These are phyloP conservation scores for Lipomyces yamadae DNA, from an alignment of 805 yeast genomes.

Conservation along the genomic window DNA sequence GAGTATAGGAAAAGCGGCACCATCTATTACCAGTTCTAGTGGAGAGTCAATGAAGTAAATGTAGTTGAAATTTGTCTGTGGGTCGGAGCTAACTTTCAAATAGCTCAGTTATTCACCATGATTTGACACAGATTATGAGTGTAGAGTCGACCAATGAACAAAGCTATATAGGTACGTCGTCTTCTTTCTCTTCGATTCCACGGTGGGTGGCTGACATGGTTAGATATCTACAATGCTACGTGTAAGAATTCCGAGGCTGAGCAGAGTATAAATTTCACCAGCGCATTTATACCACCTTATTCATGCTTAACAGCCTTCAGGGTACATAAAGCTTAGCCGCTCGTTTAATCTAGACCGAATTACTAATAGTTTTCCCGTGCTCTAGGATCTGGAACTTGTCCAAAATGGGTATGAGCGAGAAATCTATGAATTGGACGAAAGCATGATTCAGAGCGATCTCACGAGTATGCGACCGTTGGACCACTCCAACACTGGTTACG, in stretches of 20 bases:
- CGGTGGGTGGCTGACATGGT: neutral
- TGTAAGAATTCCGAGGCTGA: conserved; percentile 18
- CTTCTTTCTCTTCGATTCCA: neutral
- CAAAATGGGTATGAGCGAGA: conserved; percentile 21
- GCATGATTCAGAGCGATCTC: conserved; percentile 13
- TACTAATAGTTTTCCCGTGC: neutral
- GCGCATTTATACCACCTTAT: conserved; percentile 27
- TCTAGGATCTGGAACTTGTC: conserved; percentile 22
- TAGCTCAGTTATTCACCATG: conserved; percentile 29
- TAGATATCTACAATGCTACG: conserved; percentile 13
- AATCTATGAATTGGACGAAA: conserved; percentile 19
- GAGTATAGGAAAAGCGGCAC: neutral
- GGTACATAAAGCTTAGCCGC: neutral
- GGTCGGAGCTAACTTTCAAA: neutral
- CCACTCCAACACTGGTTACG: conserved; percentile 55
- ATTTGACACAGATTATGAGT: neutral
- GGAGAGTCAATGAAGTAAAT: conserved; percentile 16
- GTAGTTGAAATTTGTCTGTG: neutral
- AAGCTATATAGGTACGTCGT: conserved; percentile 16
- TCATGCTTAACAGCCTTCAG: conserved; percentile 31
- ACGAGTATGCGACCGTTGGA: conserved; percentile 9
- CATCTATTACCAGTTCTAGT: conserved; percentile 9
- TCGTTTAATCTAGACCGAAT: neutral
- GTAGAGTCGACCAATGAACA: neutral
- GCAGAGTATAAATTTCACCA: conserved; percentile 4